Evolutionary conservation across 163 green algal species (phyloP).

Genomic region (Prototheca wickerhamii): DNA sequence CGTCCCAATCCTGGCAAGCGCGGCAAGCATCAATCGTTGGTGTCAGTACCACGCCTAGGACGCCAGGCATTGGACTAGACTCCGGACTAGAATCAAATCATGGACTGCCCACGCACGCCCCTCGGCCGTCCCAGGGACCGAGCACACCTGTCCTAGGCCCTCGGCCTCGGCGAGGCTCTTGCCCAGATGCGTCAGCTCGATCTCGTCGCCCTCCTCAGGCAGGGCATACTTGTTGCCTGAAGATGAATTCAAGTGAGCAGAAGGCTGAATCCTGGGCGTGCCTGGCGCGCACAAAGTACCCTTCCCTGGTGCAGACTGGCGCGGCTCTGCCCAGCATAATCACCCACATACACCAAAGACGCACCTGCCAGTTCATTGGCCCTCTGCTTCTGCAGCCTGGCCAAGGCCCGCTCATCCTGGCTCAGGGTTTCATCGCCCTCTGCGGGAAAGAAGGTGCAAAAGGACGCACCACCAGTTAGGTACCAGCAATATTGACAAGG

Average conservation of each 20-base stretch:
- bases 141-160: conserved; percentile 36
- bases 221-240: conserved; percentile 58
- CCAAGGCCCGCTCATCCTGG: conserved; percentile 63
- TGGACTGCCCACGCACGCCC: not conserved
- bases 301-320: too few species aligned
- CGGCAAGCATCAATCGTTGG: too few species aligned
- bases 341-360: too few species aligned
- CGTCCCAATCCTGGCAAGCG: conserved; percentile 14
- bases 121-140: not conserved
- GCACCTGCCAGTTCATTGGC: conserved; percentile 31
- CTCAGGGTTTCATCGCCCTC: conserved; percentile 62
- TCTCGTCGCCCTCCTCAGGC: conserved; percentile 37
- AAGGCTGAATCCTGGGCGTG: too few species aligned
- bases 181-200: conserved; percentile 56
- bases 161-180: conserved; percentile 41
- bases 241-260: not conserved
- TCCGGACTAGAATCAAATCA: not conserved
- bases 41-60: not conserved
- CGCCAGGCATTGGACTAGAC: not conserved
- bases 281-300: too few species aligned
- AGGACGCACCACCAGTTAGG: too few species aligned
- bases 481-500: too few species aligned
- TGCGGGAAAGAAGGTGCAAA: conserved; percentile 14
- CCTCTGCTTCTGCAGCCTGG: conserved; percentile 67
- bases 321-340: too few species aligned